Conservation (phyloP, 129 eudicot species). For the Pittosporum tobira region DNA sequence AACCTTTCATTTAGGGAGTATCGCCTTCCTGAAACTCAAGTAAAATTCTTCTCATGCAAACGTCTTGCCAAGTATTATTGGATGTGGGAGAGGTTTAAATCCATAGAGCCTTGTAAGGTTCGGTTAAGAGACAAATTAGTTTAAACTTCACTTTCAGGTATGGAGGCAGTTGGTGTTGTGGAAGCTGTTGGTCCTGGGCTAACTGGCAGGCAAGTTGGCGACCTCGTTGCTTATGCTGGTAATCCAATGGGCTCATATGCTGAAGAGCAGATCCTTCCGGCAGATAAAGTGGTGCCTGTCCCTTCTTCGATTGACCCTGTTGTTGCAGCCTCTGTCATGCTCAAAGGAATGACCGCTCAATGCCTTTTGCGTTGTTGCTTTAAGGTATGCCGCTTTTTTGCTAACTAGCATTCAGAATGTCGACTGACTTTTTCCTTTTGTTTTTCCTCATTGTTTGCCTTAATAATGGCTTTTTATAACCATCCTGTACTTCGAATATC, state of each 20-base stretch:
- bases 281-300: conserved; percentile 44
- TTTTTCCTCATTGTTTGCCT: background rate
- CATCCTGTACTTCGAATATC: background rate
- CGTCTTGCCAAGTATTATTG: background rate
- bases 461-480: background rate
- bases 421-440: background rate
- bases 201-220: conserved; percentile 66
- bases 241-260: conserved; percentile 79
- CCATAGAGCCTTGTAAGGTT: background rate
- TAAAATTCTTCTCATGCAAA: background rate
- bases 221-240: conserved; percentile 77
- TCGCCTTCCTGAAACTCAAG: background rate
- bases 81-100: no score
- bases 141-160: conserved; percentile 35
- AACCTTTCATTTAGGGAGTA: background rate
- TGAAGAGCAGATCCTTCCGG: conserved; percentile 87
- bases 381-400: conserved; percentile 10
- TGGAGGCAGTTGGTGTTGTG: conserved; percentile 90
- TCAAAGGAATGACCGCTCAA: conserved; percentile 49
- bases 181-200: conserved; percentile 85
- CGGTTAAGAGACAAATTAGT: background rate
- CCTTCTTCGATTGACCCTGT: conserved; percentile 38
- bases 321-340: conserved; percentile 39
- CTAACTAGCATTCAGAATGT: background rate
- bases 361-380: conserved; percentile 34